A percentile compares a stretch with the other conserved stretches of the same genome.
Evolutionary conservation across 768 basidiomycete species (phyloP).

Genomic region (Mycena olivaceomarginata): DNA sequence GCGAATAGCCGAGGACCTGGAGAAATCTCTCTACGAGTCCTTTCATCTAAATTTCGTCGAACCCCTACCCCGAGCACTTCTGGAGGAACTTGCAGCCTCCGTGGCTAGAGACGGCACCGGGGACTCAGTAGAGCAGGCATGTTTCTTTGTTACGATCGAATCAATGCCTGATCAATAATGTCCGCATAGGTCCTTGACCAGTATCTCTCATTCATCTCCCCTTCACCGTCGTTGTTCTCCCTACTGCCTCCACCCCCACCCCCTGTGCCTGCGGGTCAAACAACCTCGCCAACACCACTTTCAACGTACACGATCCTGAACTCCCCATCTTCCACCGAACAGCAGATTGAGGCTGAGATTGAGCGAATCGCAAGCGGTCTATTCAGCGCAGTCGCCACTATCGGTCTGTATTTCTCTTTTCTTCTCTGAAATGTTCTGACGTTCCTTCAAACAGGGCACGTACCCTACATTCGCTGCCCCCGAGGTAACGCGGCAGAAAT

Average conservation of each 20-base stretch:
- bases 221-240: conserved; percentile 95
- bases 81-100: conserved; percentile 95
- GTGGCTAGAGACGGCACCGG: conserved; percentile 91
- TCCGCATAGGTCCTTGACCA: conserved; percentile 89
- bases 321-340: conserved; percentile 92
- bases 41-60: conserved; percentile 98
- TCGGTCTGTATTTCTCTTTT: conserved; percentile 71
- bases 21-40: conserved; percentile 92
- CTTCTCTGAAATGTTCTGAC: conserved; percentile 4
- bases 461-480: conserved; percentile 96
- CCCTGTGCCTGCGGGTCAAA: conserved; percentile 54
- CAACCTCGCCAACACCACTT: conserved; percentile 60
- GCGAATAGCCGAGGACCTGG: conserved; percentile 95
- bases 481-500: conserved; percentile 98
- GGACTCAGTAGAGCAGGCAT: conserved; percentile 87
- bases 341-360: conserved; percentile 94
- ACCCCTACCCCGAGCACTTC: conserved; percentile 88
- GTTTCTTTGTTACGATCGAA: conserved; percentile 33
- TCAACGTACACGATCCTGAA: conserved; percentile 93
- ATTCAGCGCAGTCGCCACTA: conserved; percentile 93
- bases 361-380: conserved; percentile 93
- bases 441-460: conserved; percentile 74
- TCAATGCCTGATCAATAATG: conserved; percentile 27
- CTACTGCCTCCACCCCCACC: conserved; percentile 79
- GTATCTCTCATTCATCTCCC: conserved; percentile 96